Percentiles rank a stretch among this genome's conserved stretches.
Conservation (phyloP, 2,329 filamentous ascomycete species). For the Penicillium sp. region DNA sequence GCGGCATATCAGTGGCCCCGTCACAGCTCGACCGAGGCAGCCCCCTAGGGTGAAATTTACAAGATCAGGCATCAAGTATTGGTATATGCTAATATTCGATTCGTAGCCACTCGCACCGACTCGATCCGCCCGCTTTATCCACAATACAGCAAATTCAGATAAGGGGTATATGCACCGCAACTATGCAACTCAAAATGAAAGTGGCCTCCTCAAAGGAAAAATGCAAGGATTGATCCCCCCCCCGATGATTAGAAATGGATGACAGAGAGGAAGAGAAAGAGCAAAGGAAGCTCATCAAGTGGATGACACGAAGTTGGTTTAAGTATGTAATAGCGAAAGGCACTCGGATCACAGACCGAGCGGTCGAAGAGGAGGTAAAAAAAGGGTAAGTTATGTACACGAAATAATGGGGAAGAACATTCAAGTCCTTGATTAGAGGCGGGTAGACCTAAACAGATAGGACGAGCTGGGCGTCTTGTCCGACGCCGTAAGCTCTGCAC, state of each 20-base stretch:
- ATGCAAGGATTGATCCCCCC: conserved; percentile 19
- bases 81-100: conserved; percentile 9
- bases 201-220: conserved; percentile 19
- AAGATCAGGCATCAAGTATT: neutral
- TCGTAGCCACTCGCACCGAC: conserved; percentile 16
- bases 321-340: conserved; percentile 30
- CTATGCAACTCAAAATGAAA: conserved; percentile 29
- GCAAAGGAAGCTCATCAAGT: conserved; percentile 18
- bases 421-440: conserved; percentile 13
- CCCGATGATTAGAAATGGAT: conserved; percentile 18
- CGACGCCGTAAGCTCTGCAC: conserved; percentile 62
- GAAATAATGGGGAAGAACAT: conserved; percentile 19
- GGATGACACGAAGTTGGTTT: conserved; percentile 26
- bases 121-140: conserved; percentile 14
- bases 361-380: conserved; percentile 6
- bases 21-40: no score
- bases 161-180: conserved; percentile 36
- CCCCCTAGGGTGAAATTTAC: neutral
- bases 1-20: no score
- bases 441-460: conserved; percentile 59
- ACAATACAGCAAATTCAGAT: conserved; percentile 29
- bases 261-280: conserved; percentile 11
- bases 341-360: conserved; percentile 23
- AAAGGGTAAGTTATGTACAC: conserved; percentile 23
- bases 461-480: conserved; percentile 60